Percentiles rank a stretch among this genome's conserved stretches.
Conservation (phyloP, 2,329 filamentous ascomycete genomes). For the Hysterium pulicare region DNA sequence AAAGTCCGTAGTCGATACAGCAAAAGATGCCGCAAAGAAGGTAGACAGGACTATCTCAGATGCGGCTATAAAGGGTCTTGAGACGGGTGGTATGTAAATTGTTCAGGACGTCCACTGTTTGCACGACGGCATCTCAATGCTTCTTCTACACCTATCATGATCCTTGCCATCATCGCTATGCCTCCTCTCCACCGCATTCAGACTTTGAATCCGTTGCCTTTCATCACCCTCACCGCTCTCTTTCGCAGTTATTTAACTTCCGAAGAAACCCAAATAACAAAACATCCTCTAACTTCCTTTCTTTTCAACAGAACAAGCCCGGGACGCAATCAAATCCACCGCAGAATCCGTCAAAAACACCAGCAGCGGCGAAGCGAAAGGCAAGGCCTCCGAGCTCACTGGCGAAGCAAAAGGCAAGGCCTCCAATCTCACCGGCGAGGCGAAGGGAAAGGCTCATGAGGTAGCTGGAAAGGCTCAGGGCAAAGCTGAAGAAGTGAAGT, state of each 20-base stretch:
- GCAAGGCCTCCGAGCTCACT: slow-evolving; percentile 37
- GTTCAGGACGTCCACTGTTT: no score
- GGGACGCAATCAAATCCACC: slow-evolving; percentile 39
- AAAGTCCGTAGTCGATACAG: slow-evolving; percentile 53
- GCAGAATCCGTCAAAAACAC: slow-evolving; percentile 23
- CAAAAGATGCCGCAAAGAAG: slow-evolving; percentile 57
- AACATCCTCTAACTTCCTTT: slow-evolving; percentile 10
- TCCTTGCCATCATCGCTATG: neutral
- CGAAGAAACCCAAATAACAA: neutral
- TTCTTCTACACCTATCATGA: slow-evolving; percentile 3
- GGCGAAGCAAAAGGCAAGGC: slow-evolving; percentile 44
- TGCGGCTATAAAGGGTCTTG: slow-evolving; percentile 58
- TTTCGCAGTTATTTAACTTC: slow-evolving; percentile 9
- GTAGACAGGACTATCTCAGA: slow-evolving; percentile 56
- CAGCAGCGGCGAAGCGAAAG: slow-evolving; percentile 21
- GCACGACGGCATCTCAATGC: neutral
- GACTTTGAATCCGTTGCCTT: neutral
- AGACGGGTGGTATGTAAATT: slow-evolving; percentile 59
- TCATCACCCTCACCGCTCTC: slow-evolving; percentile 3
- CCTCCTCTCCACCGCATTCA: neutral
- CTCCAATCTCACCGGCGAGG: slow-evolving; percentile 41
- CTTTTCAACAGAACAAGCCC: slow-evolving; percentile 47
- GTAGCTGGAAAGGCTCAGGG: slow-evolving; percentile 18
- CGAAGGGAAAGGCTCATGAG: slow-evolving; percentile 41
- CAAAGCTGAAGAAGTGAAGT: slow-evolving; percentile 11